Percentiles rank a stretch among this genome's conserved stretches.
These are phyloP conservation scores for Flammula alnicola DNA, from an alignment of 1,284 basidiomycete genomes.

Conservation along the genomic window DNA sequence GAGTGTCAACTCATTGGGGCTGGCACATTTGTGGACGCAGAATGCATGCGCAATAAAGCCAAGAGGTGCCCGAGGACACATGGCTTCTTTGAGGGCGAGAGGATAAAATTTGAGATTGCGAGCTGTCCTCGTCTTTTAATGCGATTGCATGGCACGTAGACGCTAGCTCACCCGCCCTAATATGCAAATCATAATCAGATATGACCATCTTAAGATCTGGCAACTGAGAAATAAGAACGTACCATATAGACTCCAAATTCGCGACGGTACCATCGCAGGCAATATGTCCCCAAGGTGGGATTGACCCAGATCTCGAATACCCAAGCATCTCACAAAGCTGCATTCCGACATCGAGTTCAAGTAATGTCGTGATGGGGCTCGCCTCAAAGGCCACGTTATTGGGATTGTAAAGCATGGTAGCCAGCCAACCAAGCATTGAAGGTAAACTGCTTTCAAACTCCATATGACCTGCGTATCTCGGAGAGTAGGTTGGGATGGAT, in stretches of 20 bases:
- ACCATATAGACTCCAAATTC: conserved; percentile 54
- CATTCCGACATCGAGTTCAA: conserved; percentile 46
- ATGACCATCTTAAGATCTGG: conserved; percentile 8
- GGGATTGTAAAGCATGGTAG: conserved; percentile 44
- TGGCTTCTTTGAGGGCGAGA: conserved; percentile 24
- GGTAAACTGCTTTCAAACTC: conserved; percentile 41
- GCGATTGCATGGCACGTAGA: not conserved
- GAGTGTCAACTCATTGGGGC: conserved; percentile 7
- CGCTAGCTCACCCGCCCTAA: conserved; percentile 16
- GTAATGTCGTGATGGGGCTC: conserved; percentile 42
- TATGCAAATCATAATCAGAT: not conserved
- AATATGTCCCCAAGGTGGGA: conserved; percentile 48
- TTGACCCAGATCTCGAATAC: conserved; percentile 24
- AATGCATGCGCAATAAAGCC: conserved; percentile 27
- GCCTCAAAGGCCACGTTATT: conserved; percentile 52
- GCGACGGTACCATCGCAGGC: conserved; percentile 49
- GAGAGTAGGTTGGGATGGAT: conserved; percentile 44
- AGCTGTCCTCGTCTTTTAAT: conserved; percentile 14
- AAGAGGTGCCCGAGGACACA: conserved; percentile 15
- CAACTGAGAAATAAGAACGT: conserved; percentile 19
- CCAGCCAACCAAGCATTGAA: conserved; percentile 42
- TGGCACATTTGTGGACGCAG: conserved; percentile 15
- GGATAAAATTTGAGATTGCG: conserved; percentile 36
- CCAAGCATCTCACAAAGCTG: conserved; percentile 48
- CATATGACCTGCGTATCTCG: conserved; percentile 50